phyloP scores from a whole-genome alignment of 139 green algal genomes.

The Picochlorum sp. region DNA sequence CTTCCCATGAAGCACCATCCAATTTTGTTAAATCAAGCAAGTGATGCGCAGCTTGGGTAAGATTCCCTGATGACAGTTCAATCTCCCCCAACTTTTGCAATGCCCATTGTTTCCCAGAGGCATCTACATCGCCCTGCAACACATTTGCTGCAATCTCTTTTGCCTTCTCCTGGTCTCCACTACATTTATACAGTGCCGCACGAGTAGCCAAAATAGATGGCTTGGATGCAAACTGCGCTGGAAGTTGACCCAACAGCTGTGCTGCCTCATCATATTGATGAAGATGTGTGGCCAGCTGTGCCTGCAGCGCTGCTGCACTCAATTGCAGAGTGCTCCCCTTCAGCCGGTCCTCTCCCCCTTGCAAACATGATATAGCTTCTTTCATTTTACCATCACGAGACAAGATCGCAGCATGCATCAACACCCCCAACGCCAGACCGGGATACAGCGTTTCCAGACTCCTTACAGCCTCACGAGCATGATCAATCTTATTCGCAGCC shows the following conservation, averaged over 20 bases:
- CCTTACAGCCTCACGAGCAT: conserved; percentile 36
- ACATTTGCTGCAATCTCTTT: conserved; percentile 26
- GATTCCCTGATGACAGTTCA: conserved; percentile 14
- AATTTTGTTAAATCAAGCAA: conserved; percentile 19
- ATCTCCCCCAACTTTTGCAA: conserved; percentile 47
- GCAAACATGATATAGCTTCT: conserved; percentile 51
- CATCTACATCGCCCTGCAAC: conserved; percentile 16
- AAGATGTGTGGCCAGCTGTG: conserved; percentile 48
- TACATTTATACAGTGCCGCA: conserved; percentile 43
- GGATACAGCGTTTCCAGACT: conserved; percentile 25
- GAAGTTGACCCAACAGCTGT: conserved; percentile 9
- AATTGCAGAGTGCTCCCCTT: neutral
- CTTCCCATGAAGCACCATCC: conserved; percentile 3
- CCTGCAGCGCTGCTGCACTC: conserved; percentile 36
- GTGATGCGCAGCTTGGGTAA: conserved; percentile 4
- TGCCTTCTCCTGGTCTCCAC: conserved; percentile 33
- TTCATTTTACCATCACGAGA: conserved; percentile 31
- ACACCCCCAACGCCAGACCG: conserved; percentile 7
- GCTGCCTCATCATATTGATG: conserved; percentile 24
- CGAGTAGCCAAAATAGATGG: conserved; percentile 53
- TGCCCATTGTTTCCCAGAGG: conserved; percentile 32
- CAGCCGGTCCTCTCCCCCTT: conserved; percentile 3
- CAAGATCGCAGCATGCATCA: conserved; percentile 60
- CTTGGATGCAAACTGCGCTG: neutral
- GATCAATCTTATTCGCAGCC: conserved; percentile 42